Percentiles rank a stretch among this genome's conserved stretches.
These are phyloP conservation scores for Gonapodya sp. DNA, from an alignment of 192 early-diverging fungal species.

Conservation along the genomic window DNA sequence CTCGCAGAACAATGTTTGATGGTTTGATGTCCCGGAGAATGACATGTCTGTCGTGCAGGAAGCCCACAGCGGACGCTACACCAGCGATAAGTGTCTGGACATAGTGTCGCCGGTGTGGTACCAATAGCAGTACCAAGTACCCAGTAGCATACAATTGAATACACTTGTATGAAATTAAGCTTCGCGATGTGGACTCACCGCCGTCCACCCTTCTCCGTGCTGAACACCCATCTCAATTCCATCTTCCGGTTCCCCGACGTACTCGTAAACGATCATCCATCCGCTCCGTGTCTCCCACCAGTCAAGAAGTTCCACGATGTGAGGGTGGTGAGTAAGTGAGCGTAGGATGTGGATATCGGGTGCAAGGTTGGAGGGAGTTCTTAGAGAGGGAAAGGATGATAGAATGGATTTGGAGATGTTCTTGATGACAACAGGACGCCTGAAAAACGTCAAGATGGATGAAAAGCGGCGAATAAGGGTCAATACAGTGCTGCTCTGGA, in stretches of 20 bases:
- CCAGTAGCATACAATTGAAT: neutral
- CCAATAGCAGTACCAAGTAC: too few species aligned
- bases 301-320: neutral
- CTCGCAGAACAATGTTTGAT: slow-evolving; percentile 5
- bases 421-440: neutral
- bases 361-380: neutral
- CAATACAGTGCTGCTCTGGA: neutral
- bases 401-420: neutral
- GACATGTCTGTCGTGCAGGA: slow-evolving; percentile 5
- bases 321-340: neutral
- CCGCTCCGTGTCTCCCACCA: neutral
- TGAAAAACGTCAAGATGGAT: too few species aligned
- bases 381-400: neutral
- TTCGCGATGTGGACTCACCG: neutral
- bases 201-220: neutral
- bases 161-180: neutral
- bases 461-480: neutral
- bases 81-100: neutral
- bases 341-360: neutral
- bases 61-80: neutral
- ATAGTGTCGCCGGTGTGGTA: too few species aligned
- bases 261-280: neutral
- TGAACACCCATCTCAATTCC: neutral
- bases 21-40: slow-evolving; percentile 5
- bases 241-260: neutral